Percentiles rank a stretch among this genome's conserved stretches.
Evolutionary conservation across 2,329 filamentous ascomycete genomes (phyloP).

Genomic region (Colletotrichum phormii): DNA sequence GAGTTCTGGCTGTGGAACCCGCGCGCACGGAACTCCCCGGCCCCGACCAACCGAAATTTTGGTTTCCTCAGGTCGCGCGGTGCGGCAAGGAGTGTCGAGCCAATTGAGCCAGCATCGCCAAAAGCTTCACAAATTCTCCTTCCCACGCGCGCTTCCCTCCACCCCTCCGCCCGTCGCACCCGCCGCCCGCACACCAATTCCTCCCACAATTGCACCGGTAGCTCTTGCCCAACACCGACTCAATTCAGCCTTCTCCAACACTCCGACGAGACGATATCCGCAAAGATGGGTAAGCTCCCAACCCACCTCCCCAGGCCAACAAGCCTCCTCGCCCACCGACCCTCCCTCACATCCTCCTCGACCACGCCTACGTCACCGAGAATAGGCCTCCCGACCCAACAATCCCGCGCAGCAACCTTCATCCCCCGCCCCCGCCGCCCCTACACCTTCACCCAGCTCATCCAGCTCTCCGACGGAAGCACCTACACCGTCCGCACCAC

Average conservation of each 20-base stretch:
- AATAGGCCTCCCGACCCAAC: neutral
- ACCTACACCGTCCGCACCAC: conserved; percentile 85
- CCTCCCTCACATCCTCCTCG: conserved; percentile 40
- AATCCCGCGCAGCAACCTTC: conserved; percentile 85
- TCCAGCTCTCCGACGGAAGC: conserved; percentile 91
- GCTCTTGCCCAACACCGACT: neutral
- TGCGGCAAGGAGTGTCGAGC: neutral
- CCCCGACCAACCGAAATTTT: conserved; percentile 34
- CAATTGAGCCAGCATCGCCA: conserved; percentile 7
- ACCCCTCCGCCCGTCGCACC: too few relatives aligned
- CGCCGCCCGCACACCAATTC: neutral
- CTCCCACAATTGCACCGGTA: too few relatives aligned
- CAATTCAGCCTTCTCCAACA: neutral
- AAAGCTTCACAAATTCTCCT: neutral
- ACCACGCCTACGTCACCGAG: too few relatives aligned
- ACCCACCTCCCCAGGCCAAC: conserved; percentile 32
- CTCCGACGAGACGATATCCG: neutral
- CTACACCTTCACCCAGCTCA: conserved; percentile 96
- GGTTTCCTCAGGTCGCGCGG: conserved; percentile 5
- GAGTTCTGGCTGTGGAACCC: neutral
- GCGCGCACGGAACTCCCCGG: conserved; percentile 32
- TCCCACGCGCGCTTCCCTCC: neutral
- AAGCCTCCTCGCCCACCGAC: conserved; percentile 13
- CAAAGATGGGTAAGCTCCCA: conserved; percentile 33
- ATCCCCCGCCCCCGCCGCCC: conserved; percentile 89